Evolutionary conservation across 2,329 filamentous ascomycete genomes (phyloP), one percentile per base, ranked within the genome.

Genomic region (Aureobasidium sp.): DNA sequence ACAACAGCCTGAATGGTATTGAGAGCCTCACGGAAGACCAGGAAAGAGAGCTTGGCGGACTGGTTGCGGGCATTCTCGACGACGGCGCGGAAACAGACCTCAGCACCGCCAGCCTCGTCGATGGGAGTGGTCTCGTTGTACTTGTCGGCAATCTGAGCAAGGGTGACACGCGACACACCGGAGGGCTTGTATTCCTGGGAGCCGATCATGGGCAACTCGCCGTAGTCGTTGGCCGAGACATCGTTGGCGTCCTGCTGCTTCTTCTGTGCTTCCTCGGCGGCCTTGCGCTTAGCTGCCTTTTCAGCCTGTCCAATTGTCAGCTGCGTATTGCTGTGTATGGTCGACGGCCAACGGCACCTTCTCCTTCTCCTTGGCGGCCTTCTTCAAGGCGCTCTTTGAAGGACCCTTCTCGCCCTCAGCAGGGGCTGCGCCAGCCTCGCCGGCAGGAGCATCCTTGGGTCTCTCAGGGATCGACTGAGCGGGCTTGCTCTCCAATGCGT

Each of bases 61-160:
- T 97, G 93, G 68, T 88, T 86, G 66, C 93, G 85, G 36, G 89
- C 85, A 78, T 96, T 97, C 74, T 96, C 90, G 42, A 97, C 82
- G 79, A 89, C 90, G 34, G 85, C 90, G 41, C 91, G 83, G 69
- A 97, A 81, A 48, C 85, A 86, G 67, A 97, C 82, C 34, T 84
- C 83, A 37, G 76, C 74, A 62, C 76, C 76, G 65, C 74, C 76
- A 53, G 70, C 71, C 63, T 72, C 65, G 45, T 68, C 67, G 51
- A 64, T 66, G 37, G 64, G 63, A 47, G 63, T 61, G 77, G 89
- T 85, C 68, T 85, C 88, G 48, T 86, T 76, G 73, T 88, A 78
- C 59, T 82, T 77, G 53, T 90, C 85, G 59, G 79, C 71, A 64
- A 95, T 76, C 55, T 81, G 78, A 61, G 82, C 81, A 42, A 96